Conservation (phyloP, 2,329 filamentous ascomycete genomes). For the Trichoderma aggressivum region DNA sequence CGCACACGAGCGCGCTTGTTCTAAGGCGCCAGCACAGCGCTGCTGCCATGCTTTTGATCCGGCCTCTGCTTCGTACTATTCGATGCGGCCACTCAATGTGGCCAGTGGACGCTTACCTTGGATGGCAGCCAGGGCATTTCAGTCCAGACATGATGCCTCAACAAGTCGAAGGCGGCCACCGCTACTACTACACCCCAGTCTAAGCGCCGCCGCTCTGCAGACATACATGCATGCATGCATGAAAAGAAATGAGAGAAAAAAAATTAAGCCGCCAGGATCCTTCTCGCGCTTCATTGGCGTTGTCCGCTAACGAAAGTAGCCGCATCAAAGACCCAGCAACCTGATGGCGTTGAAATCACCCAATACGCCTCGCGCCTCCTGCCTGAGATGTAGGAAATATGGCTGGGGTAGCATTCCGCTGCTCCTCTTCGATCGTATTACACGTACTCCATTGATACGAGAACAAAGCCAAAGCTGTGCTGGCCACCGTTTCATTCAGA, state of each 20-base stretch:
- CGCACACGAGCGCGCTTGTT: conserved; percentile 14
- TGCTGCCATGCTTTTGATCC: background rate
- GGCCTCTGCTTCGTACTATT: conserved; percentile 1
- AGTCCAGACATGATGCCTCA: background rate
- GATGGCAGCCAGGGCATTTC: background rate
- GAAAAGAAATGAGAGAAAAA: background rate
- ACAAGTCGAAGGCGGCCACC: background rate
- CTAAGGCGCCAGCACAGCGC: conserved; percentile 4
- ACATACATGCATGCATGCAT: background rate
- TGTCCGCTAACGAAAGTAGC: background rate
- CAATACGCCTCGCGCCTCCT: background rate
- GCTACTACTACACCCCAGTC: conserved; percentile 1
- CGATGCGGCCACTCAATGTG: background rate
- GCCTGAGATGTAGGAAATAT: background rate
- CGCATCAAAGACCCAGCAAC: background rate
- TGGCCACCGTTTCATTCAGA: background rate
- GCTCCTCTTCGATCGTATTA: background rate
- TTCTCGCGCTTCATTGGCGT: conserved; percentile 5
- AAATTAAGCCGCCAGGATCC: conserved; percentile 2
- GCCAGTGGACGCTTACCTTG: background rate
- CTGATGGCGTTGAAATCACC: background rate
- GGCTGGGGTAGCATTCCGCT: background rate
- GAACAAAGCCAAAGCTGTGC: background rate
- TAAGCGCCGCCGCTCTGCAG: conserved; percentile 18
- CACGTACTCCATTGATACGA: background rate